Conservation (phyloP, 805 yeast genomes). For the Saturnispora hagleri region DNA sequence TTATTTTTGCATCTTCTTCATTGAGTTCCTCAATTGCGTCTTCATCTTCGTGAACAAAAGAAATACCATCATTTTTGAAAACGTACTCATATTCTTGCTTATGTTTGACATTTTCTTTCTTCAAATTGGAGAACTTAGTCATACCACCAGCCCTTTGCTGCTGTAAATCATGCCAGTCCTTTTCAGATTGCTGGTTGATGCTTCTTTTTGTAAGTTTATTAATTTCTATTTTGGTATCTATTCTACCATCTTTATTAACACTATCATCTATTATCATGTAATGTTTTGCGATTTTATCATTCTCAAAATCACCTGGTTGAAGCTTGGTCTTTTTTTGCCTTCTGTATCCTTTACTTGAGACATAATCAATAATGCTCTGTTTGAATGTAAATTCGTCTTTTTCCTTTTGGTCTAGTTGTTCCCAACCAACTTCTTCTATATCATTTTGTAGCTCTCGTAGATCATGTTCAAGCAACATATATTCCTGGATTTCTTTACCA, state of each 20-base stretch:
- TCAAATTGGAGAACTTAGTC: slow-evolving; percentile 12
- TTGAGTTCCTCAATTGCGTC: slow-evolving; percentile 24
- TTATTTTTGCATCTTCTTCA: slow-evolving; percentile 20
- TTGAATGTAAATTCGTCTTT: slow-evolving; percentile 43
- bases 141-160: slow-evolving; percentile 32
- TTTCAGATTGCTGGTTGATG: slow-evolving; percentile 13
- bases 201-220: slow-evolving; percentile 22
- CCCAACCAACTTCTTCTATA: slow-evolving; percentile 45
- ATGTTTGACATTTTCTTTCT: slow-evolving; percentile 12
- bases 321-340: background rate
- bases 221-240: background rate
- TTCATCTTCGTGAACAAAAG: slow-evolving; percentile 31
- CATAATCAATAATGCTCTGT: slow-evolving; percentile 37
- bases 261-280: background rate
- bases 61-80: slow-evolving; percentile 57
- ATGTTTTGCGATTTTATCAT: slow-evolving; percentile 27
- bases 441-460: slow-evolving; percentile 41
- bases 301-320: background rate
- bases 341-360: slow-evolving; percentile 28
- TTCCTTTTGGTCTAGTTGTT: slow-evolving; percentile 38
- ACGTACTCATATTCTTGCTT: slow-evolving; percentile 60
- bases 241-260: background rate
- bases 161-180: slow-evolving; percentile 48
- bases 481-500: slow-evolving; percentile 38
- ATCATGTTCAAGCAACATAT: slow-evolving; percentile 36